These are phyloP conservation scores for Penicillium subrubescens DNA, from an alignment of 495 filamentous ascomycete genomes.

Conservation along the genomic window DNA sequence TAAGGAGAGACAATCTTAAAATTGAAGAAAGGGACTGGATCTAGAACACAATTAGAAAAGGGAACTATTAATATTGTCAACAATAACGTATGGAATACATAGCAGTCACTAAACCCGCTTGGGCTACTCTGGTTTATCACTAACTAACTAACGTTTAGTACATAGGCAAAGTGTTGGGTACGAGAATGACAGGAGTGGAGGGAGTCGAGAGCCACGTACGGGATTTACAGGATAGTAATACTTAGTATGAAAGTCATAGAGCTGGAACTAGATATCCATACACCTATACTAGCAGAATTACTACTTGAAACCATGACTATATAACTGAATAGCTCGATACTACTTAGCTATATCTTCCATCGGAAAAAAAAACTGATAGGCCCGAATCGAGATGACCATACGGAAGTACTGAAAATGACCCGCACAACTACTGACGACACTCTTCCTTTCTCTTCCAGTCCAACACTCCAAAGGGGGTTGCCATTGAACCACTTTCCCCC, in stretches of 20 bases:
- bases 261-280: background rate
- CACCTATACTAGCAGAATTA: background rate
- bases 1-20: background rate
- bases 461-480: background rate
- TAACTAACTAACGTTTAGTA: background rate
- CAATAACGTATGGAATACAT: background rate
- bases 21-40: background rate
- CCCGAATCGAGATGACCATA: background rate
- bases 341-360: background rate
- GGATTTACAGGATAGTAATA: too few species aligned
- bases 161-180: background rate
- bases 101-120: conserved; percentile 1
- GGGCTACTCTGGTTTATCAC: background rate
- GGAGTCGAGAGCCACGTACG: background rate
- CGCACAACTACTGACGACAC: conserved; percentile 18
- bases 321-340: background rate
- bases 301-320: background rate
- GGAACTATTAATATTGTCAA: background rate
- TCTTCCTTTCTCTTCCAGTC: background rate
- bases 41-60: background rate
- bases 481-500: background rate
- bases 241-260: background rate
- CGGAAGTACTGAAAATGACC: conserved; percentile 14
- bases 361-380: background rate
- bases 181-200: background rate